Evolutionary conservation across 2,329 filamentous ascomycete genomes (phyloP), one percentile per base, ranked within the genome.

Genomic region (Aureobasidium sp.): DNA sequence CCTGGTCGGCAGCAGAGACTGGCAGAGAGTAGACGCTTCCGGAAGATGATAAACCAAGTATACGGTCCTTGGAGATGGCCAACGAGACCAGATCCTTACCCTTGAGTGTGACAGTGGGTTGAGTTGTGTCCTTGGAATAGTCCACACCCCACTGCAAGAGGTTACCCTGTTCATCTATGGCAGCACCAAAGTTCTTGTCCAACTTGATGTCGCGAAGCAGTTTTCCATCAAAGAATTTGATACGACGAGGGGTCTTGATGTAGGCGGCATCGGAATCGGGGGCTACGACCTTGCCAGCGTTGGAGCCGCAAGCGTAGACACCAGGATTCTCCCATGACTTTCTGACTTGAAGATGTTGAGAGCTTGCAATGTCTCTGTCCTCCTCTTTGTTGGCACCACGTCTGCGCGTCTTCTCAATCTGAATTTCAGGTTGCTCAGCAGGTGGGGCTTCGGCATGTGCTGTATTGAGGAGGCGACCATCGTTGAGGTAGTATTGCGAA

Each of bases 261-360:
- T 87, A 83, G 34, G 79, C 78, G 61, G 96, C 92, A 57, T 87
- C 82, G 9, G 89, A 93, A 65, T 88, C 86, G 0, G 92, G 92
- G 46, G 92, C 92, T 41, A 89, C 90, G n/a, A 96, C 92, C 68
- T 83, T 84, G 64, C 92, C 90, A 17, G 80, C 79, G 70, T 99
- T 99, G 20, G 88, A 91, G 0, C 94, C 94, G 93, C 94, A 99
- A 5, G 88, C 86, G 75, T 96, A 97, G 0, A 97, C 88, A 1
- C 92, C 94, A 0, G 94, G 93, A 64, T 89, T 87, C 74, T 86
- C 84, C 79, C 85, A 83, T 74, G 90, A 95, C 71, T 84, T 85
- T 77, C 89, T 91, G 63, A 96, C 89, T 77, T 97, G 93, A 6
- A 90, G 77, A 75, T 96, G 91, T 72, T 96, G 90, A 12, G 89